Evolutionary conservation across 805 yeast genomes (phyloP).

Genomic region (Teunomyces aglyptinius): DNA sequence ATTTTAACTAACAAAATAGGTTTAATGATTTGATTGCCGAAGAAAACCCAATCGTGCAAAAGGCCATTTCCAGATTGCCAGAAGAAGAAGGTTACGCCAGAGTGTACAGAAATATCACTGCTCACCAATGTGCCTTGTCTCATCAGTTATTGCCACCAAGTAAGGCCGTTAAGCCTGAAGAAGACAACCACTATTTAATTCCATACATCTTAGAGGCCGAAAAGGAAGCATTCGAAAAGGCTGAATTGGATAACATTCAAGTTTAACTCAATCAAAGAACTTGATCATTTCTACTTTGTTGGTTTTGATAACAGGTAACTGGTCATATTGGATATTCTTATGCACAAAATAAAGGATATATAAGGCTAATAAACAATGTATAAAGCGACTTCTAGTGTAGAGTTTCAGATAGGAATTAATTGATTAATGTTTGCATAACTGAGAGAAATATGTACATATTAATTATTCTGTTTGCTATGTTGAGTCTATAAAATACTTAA

Average conservation of each 20-base stretch:
- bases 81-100: slow-evolving; percentile 83
- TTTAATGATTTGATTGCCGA: slow-evolving; percentile 85
- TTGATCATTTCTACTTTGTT: background rate
- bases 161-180: slow-evolving; percentile 75
- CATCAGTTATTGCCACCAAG: slow-evolving; percentile 82
- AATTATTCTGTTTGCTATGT: background rate
- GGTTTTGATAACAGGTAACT: background rate
- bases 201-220: slow-evolving; percentile 94
- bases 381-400: background rate
- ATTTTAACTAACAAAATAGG: slow-evolving; percentile 29
- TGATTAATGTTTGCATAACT: background rate
- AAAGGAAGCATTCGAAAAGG: slow-evolving; percentile 85
- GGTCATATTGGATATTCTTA: background rate
- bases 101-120: slow-evolving; percentile 87
- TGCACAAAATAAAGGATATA: background rate
- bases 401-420: too few species aligned
- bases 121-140: slow-evolving; percentile 81
- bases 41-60: slow-evolving; percentile 83
- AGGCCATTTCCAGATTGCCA: slow-evolving; percentile 86
- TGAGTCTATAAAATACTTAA: background rate
- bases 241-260: slow-evolving; percentile 76
- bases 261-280: slow-evolving; percentile 15
- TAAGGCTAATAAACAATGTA: background rate
- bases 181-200: slow-evolving; percentile 77
- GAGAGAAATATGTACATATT: background rate